phyloP scores from a whole-genome alignment of 2,329 filamentous ascomycete genomes.

The Fusarium sp. region DNA sequence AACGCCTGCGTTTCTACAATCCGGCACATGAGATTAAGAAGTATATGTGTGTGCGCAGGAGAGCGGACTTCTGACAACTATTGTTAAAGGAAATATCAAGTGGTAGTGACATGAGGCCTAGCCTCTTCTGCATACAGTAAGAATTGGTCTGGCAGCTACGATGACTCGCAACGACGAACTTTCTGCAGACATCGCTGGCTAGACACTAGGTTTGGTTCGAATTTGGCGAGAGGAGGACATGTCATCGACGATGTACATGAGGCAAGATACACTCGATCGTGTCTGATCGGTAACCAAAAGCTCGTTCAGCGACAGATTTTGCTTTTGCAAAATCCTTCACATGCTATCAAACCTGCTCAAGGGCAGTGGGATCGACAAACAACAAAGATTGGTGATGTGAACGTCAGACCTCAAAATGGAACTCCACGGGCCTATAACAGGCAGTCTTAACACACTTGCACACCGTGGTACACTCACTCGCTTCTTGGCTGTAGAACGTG shows the following conservation, averaged over 20 bases:
- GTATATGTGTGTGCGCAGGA: background rate
- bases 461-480: background rate
- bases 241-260: conserved; percentile 2
- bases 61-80: background rate
- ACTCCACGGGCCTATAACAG: background rate
- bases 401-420: conserved; percentile 1
- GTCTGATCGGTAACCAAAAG: background rate
- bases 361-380: conserved; percentile 19
- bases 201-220: conserved; percentile 2
- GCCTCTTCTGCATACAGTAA: background rate
- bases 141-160: background rate
- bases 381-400: conserved; percentile 11
- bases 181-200: background rate
- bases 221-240: background rate
- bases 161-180: conserved; percentile 13
- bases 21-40: background rate
- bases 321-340: conserved; percentile 4
- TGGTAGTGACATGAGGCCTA: background rate
- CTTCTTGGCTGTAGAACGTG: conserved; percentile 20
- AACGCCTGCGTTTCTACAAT: conserved; percentile 2
- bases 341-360: conserved; percentile 4
- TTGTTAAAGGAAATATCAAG: background rate
- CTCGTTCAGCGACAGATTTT: background rate
- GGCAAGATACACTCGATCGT: conserved; percentile 12
- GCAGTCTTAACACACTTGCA: background rate